Conservation (phyloP, 2,329 filamentous ascomycete genomes). For the Bertia moriformis region DNA sequence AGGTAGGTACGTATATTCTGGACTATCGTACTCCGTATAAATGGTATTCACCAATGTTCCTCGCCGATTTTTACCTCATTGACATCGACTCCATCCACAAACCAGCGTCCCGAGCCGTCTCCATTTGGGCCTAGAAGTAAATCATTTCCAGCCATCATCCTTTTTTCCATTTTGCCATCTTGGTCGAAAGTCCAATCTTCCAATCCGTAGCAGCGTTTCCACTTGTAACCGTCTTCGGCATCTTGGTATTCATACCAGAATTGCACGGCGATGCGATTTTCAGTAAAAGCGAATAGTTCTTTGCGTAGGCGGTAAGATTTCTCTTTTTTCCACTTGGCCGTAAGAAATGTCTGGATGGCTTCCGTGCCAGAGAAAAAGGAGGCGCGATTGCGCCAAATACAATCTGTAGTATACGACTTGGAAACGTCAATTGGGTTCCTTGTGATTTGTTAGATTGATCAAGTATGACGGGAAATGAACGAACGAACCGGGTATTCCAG, state of each 20-base stretch:
- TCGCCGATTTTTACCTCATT: slow-evolving; percentile 18
- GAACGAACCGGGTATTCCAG: slow-evolving; percentile 61
- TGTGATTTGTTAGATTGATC: background rate
- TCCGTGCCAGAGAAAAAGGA: slow-evolving; percentile 55
- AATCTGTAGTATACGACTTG: slow-evolving; percentile 60
- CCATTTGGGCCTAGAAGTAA: slow-evolving; percentile 22
- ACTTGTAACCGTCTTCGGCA: slow-evolving; percentile 10
- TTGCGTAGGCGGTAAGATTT: slow-evolving; percentile 62
- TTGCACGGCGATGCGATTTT: slow-evolving; percentile 22
- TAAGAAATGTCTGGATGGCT: slow-evolving; percentile 54
- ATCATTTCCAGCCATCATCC: slow-evolving; percentile 31
- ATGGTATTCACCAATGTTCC: slow-evolving; percentile 19
- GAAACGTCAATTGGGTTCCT: slow-evolving; percentile 54
- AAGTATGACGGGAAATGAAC: slow-evolving; percentile 47
- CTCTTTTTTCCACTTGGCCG: slow-evolving; percentile 62
- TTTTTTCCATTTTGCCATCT: slow-evolving; percentile 26
- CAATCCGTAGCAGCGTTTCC: background rate
- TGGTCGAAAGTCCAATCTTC: slow-evolving; percentile 30
- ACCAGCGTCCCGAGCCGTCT: slow-evolving; percentile 26
- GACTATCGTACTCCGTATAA: no score
- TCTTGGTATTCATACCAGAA: slow-evolving; percentile 1
- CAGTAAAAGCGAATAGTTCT: slow-evolving; percentile 66
- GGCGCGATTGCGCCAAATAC: slow-evolving; percentile 68
- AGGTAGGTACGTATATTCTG: no score
- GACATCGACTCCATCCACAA: slow-evolving; percentile 23